A percentile compares a stretch with the other conserved stretches of the same genome.
Conservation (phyloP, 192 early-diverging fungal genomes). For the Backusella parvicylindrica region DNA sequence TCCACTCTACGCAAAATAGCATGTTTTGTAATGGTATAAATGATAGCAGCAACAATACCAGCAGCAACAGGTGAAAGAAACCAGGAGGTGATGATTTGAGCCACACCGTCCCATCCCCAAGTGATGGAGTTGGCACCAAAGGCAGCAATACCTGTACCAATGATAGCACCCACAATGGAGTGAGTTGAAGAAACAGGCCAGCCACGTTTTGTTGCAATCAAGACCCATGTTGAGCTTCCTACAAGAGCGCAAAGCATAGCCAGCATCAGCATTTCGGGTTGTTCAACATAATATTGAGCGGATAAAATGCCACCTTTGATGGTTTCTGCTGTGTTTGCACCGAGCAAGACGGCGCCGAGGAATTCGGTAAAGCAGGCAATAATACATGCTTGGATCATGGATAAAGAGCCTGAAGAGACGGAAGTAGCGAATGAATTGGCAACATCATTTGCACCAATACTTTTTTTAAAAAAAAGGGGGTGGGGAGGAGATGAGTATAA, state of each 20-base stretch:
- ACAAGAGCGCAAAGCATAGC: slow-evolving; percentile 79
- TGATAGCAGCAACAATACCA: slow-evolving; percentile 58
- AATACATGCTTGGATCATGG: slow-evolving; percentile 64
- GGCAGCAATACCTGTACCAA: slow-evolving; percentile 68
- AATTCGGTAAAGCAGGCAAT: slow-evolving; percentile 87
- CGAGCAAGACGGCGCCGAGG: slow-evolving; percentile 73
- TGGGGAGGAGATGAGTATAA: too few relatives aligned
- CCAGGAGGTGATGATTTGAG: slow-evolving; percentile 73
- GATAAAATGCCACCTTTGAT: slow-evolving; percentile 75
- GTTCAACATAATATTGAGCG: slow-evolving; percentile 46
- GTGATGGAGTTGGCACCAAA: slow-evolving; percentile 59
- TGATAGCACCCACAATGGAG: slow-evolving; percentile 76
- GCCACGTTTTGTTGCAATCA: slow-evolving; percentile 64
- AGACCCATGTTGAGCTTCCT: slow-evolving; percentile 74
- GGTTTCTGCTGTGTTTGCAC: slow-evolving; percentile 71
- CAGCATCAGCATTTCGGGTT: slow-evolving; percentile 79
- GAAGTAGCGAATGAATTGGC: slow-evolving; percentile 87
- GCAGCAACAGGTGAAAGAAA: slow-evolving; percentile 67
- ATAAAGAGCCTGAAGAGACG: slow-evolving; percentile 77
- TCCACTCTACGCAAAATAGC: slow-evolving; percentile 59
- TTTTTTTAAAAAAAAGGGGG: background rate
- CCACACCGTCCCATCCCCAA: slow-evolving; percentile 51
- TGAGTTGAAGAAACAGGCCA: slow-evolving; percentile 79
- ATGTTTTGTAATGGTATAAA: slow-evolving; percentile 64
- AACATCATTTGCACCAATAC: slow-evolving; percentile 87